Base-by-base conservation (phyloP, 1,284 basidiomycete species). In the Trametes versicolor region DNA sequence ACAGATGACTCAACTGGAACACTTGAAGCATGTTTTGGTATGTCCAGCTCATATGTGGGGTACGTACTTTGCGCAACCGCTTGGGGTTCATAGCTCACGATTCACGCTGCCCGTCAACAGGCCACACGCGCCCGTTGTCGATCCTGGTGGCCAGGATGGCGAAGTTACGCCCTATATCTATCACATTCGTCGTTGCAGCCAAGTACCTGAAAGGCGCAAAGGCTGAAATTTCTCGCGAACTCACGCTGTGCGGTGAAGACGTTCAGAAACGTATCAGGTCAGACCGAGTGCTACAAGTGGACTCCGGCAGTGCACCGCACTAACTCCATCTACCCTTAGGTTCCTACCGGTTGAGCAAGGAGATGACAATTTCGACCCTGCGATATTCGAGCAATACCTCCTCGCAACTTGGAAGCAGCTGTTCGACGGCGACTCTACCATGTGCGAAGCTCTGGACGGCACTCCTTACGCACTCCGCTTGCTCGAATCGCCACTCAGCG, bases 21-120 rank as follows among this genome's bases (percentile, higher is more conserved):
- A 8, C 29, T 8, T 17, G 25, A 49, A 54, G 21, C 52, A 54
- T 29, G 17, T 54, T 4, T n/a, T 54, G 12, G 15, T 39, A 9
- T 54, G 52, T 27, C 36, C 52, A 4, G 52, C 52, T 1, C 52
- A 54, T 19, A 54, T 54, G 52, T 54, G 52, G 52, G 52, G 52
- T 54, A 41, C 5, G 36, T 54, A 5, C 4, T 41, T 19, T 36
- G 12, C 17, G 1, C 12, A 4, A 47, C 5, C n/a, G 8, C 7
- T 8, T 21, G 5, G 5, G 23, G n/a, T 5, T 21, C 19, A n/a
- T 9, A 10, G 17, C 7, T 23, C 13, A 13, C 8, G 6, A 15
- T 17, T 36, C 21, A n/a, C 19, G 17, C n/a, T 36, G n/a, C 19
- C 21, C 4, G 13, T 49, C 48, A 17, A 29, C 17, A 54, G 52